These are phyloP conservation scores for Escallonia rubra DNA, from an alignment of 129 eudicot species.

Conservation along the genomic window DNA sequence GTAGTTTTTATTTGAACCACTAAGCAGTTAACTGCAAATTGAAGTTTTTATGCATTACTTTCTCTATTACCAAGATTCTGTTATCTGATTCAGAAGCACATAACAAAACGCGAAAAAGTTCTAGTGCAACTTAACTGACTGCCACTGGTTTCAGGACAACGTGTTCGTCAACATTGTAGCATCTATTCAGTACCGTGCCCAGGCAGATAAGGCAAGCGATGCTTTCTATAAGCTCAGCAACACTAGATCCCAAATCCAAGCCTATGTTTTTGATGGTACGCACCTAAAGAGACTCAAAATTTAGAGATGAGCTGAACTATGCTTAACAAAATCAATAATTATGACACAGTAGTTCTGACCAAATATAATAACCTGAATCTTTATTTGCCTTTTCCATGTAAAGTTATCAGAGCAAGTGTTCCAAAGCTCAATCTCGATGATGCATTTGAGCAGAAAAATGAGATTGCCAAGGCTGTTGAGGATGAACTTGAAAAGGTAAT, in stretches of 20 bases:
- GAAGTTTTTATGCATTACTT: too few species aligned
- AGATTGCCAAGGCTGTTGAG: constrained; percentile 85
- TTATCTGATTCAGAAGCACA: too few species aligned
- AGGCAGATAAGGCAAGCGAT: constrained; percentile 75
- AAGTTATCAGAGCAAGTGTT: constrained; percentile 84
- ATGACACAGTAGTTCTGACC: background rate
- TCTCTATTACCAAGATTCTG: too few species aligned
- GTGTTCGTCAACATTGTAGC: constrained; percentile 92
- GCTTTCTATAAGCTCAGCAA: constrained; percentile 83
- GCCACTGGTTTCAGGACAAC: constrained; percentile 56
- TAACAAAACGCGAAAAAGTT: too few species aligned
- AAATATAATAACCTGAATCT: background rate
- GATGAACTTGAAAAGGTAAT: constrained; percentile 79
- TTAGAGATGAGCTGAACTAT: too few species aligned
- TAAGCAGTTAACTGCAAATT: too few species aligned
- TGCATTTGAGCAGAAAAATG: constrained; percentile 88
- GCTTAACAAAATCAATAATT: too few species aligned
- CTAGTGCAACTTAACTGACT: constrained; percentile 7
- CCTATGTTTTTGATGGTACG: constrained; percentile 89
- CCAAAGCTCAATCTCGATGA: constrained; percentile 84
- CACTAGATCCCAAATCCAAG: constrained; percentile 81
- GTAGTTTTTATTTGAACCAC: too few species aligned
- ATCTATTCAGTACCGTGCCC: constrained; percentile 80
- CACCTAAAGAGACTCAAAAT: background rate
- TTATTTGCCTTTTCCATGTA: constrained; percentile 11